Conservation (phyloP, 2,329 filamentous ascomycete species). For the Aspergillus unguis region DNA sequence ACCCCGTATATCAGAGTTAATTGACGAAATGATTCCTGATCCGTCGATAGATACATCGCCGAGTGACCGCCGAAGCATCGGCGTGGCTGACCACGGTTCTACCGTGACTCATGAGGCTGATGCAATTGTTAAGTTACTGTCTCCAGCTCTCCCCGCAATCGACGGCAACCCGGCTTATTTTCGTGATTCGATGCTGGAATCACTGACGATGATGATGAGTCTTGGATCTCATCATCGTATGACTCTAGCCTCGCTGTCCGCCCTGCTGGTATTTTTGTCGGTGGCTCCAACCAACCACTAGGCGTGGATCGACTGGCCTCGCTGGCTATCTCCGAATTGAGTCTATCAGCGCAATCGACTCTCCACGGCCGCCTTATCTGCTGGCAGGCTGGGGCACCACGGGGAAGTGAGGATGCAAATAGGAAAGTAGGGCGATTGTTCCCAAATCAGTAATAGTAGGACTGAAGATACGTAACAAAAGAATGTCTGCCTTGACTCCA, state of each 20-base stretch:
- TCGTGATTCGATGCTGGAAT: slow-evolving; percentile 16
- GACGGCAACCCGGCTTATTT: slow-evolving; percentile 23
- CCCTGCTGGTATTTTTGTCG: slow-evolving; percentile 11
- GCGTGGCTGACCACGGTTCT: slow-evolving; percentile 1
- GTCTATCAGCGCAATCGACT: slow-evolving; percentile 9
- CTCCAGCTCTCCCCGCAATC: slow-evolving; percentile 12
- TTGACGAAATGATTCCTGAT: not conserved
- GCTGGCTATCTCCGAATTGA: slow-evolving; percentile 15
- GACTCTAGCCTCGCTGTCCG: slow-evolving; percentile 9
- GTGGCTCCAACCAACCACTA: slow-evolving; percentile 16
- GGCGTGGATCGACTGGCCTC: slow-evolving; percentile 22
- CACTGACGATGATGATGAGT: slow-evolving; percentile 19
- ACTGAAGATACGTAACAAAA: too few species aligned
- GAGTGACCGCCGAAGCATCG: slow-evolving; percentile 4
- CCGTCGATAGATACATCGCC: not conserved
- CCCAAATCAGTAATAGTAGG: not conserved
- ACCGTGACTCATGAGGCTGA: slow-evolving; percentile 20
- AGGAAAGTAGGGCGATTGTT: slow-evolving; percentile 7
- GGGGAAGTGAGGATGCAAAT: slow-evolving; percentile 12
- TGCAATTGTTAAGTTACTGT: slow-evolving; percentile 10
- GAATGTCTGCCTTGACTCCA: too few species aligned
- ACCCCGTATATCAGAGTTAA: too few species aligned
- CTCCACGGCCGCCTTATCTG: slow-evolving; percentile 8
- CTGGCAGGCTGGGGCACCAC: slow-evolving; percentile 13
- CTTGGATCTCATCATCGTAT: slow-evolving; percentile 24